These are phyloP conservation scores for Fusarium humuli DNA, from an alignment of 2,329 filamentous ascomycete species.

Conservation along the genomic window DNA sequence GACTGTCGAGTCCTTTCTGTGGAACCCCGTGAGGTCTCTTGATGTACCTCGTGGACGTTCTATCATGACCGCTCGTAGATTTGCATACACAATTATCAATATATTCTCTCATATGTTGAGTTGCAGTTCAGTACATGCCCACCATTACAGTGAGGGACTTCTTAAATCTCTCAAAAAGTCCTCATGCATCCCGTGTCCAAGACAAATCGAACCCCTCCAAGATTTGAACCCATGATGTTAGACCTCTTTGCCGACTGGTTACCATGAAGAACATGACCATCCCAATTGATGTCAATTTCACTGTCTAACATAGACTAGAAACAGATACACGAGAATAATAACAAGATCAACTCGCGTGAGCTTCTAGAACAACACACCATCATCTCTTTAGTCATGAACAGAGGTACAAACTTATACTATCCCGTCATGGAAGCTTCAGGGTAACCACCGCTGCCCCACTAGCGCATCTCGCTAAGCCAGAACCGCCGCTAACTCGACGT, in stretches of 20 bases:
- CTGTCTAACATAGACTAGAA: background rate
- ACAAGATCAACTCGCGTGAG: conserved; percentile 21
- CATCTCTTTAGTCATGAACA: background rate
- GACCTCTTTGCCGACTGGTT: background rate
- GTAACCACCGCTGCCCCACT: background rate
- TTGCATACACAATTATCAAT: background rate
- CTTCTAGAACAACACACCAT: conserved; percentile 1
- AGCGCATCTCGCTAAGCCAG: conserved; percentile 17
- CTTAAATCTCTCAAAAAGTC: background rate
- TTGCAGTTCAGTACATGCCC: background rate
- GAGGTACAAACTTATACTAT: background rate
- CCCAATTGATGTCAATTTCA: too few relatives aligned
- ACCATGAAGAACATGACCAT: background rate
- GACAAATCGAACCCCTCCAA: background rate
- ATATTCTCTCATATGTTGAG: background rate
- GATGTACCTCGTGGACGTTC: conserved; percentile 24
- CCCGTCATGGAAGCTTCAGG: background rate
- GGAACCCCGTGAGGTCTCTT: conserved; percentile 10
- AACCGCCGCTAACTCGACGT: conserved; percentile 21
- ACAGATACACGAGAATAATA: background rate
- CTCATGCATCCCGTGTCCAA: background rate
- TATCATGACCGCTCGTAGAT: conserved; percentile 14
- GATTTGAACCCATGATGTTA: conserved; percentile 16
- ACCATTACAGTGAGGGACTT: background rate
- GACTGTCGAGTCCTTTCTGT: conserved; percentile 1